A percentile compares a stretch with the other conserved stretches of the same genome.
phyloP scores from a whole-genome alignment of 2,329 filamentous ascomycete species.

The Polytolypa hystricis region DNA sequence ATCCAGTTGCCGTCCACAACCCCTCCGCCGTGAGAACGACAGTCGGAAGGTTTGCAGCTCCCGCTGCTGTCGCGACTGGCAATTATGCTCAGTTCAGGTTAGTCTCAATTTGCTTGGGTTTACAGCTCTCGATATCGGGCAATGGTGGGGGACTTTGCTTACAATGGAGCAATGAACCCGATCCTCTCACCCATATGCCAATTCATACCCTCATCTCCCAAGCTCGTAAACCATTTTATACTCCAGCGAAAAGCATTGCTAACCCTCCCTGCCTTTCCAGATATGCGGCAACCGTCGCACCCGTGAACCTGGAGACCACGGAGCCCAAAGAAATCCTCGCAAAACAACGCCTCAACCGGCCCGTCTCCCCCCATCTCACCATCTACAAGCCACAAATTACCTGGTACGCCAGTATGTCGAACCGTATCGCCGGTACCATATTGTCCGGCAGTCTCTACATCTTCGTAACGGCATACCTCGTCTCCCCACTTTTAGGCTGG shows the following conservation, averaged over 20 bases:
- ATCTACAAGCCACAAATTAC: slow-evolving; percentile 85
- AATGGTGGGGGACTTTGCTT: no score
- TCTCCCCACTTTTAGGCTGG: slow-evolving; percentile 62
- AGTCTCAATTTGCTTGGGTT: slow-evolving; percentile 5
- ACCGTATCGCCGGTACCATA: slow-evolving; percentile 70
- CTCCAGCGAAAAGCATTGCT: slow-evolving; percentile 5
- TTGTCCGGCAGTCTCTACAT: slow-evolving; percentile 66
- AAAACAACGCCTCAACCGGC: slow-evolving; percentile 68
- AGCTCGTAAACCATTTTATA: neutral
- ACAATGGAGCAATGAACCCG: no score
- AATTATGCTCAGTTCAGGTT: slow-evolving; percentile 35
- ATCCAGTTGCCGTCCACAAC: slow-evolving; percentile 35
- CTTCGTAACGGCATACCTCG: slow-evolving; percentile 71
- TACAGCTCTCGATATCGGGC: no score
- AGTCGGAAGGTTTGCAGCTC: slow-evolving; percentile 32
- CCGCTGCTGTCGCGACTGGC: slow-evolving; percentile 33
- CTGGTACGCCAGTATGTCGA: slow-evolving; percentile 64
- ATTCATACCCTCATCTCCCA: neutral
- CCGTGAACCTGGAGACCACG: slow-evolving; percentile 18
- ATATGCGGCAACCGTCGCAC: slow-evolving; percentile 11
- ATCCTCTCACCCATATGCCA: neutral
- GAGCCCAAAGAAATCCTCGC: slow-evolving; percentile 52
- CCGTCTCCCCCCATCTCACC: slow-evolving; percentile 70
- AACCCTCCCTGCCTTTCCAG: slow-evolving; percentile 11
- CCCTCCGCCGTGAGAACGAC: slow-evolving; percentile 32